These are phyloP conservation scores for Phytophthora multivora DNA, from an alignment of 352 stramenopile species.

Conservation along the genomic window DNA sequence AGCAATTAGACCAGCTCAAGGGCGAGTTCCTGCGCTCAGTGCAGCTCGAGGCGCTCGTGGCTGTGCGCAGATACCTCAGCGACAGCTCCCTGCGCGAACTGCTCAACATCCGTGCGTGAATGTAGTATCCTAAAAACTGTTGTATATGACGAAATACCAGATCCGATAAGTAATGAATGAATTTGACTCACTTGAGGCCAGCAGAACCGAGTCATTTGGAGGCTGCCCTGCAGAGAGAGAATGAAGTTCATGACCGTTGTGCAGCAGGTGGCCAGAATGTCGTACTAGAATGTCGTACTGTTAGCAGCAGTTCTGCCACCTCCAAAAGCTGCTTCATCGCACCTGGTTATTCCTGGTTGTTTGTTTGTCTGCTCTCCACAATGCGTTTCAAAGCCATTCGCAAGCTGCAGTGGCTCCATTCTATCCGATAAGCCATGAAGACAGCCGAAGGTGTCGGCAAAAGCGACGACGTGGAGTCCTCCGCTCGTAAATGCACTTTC, in stretches of 20 bases:
- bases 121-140: slow-evolving; percentile 2
- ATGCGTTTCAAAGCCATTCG: not conserved
- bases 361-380: not conserved
- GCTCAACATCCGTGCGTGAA: slow-evolving; percentile 45
- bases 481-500: slow-evolving; percentile 55
- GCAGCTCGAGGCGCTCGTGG: slow-evolving; percentile 76
- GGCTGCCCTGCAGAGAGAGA: not conserved
- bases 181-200: too few relatives aligned
- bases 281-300: not conserved
- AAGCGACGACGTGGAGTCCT: slow-evolving; percentile 9
- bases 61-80: slow-evolving; percentile 74
- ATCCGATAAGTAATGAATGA: not conserved
- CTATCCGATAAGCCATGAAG: slow-evolving; percentile 7
- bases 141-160: slow-evolving; percentile 1
- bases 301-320: not conserved
- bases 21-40: slow-evolving; percentile 77
- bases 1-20: slow-evolving; percentile 56
- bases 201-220: too few relatives aligned
- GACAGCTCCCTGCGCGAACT: slow-evolving; percentile 71
- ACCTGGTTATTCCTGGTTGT: slow-evolving; percentile 24
- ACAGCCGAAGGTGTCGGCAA: slow-evolving; percentile 9
- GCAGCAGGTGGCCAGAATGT: not conserved
- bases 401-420: not conserved
- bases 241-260: not conserved
- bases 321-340: slow-evolving; percentile 2